Base-by-base conservation (phyloP, 2,329 filamentous ascomycete genomes). In the Ophiostoma ips region DNA sequence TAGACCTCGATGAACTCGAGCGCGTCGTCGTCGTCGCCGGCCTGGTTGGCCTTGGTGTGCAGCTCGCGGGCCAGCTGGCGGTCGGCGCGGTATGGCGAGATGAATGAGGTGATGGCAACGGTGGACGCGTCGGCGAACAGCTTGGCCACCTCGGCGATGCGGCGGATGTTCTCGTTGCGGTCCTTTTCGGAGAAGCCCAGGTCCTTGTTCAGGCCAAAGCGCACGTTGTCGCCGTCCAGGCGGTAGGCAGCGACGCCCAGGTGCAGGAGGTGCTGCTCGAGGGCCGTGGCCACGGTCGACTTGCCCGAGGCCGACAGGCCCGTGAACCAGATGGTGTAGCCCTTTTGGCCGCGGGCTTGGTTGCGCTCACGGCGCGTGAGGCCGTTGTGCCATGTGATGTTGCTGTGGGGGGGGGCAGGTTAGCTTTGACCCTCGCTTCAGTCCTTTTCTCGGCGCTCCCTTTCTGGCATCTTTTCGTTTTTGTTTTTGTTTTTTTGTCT, bases 161-260 rank as follows among this genome's bases (percentile, higher is more conserved):
- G 82, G 54, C 92, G 81, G 64, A 98, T 98, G 72, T 98, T 98
- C 76, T 98, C 92, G 64, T 90, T 94, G 59, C 92, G 81, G 72
- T 95, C 89, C 63, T 81, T 79, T 64, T 95, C 90, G 56, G 80
- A 84, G 73, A 96, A 98, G 15, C 90, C 90, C 11, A 98, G 77
- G 71, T 96, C 90, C 70, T 94, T 94, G 79, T 96, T 98, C 58
- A 98, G 76, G 15, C 92, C 92, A 71, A 96, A 95, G 54, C 92
- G 90, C 58, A 98, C 84, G 69, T 98, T 98, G 77, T 98, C 92
- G 62, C 90, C 92, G 68, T 98, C 92, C 30, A 98, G 82, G 49
- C 92, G 82, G 77, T 98, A 98, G 53, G 89, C 85, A 50, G 83
- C 72, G 48, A 92, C 72, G 40, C 83, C 84, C 11, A 87, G 76